phyloP scores from a whole-genome alignment of 1,139 yeast genomes.

The Yamadazyma spencermartinsiae region DNA sequence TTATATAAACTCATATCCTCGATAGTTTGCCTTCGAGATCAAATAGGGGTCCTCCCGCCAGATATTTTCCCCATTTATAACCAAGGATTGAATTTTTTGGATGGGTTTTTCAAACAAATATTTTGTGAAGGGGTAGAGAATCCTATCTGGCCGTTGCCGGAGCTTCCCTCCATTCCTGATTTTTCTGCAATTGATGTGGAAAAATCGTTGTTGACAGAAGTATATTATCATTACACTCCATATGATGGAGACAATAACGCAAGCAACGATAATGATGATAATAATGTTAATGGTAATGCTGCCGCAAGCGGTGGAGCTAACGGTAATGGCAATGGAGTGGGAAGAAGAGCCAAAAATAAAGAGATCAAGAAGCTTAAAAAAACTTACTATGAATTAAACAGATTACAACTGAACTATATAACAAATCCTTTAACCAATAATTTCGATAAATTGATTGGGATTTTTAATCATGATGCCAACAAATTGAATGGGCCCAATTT shows the following conservation, averaged over 20 bases:
- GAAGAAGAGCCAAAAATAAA: conserved; percentile 3
- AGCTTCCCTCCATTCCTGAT: conserved; percentile 60
- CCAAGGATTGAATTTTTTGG: conserved; percentile 62
- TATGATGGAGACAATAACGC: conserved; percentile 40
- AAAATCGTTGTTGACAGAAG: conserved; percentile 75
- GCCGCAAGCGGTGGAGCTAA: conserved; percentile 5
- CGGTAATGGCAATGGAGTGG: conserved; percentile 27
- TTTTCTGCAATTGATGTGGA: conserved; percentile 77
- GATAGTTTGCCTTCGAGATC: conserved; percentile 76
- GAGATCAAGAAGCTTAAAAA: conserved; percentile 19
- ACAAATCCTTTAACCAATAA: conserved; percentile 65
- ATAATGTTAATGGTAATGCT: conserved; percentile 9
- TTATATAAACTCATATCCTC: conserved; percentile 76
- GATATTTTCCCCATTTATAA: conserved; percentile 75
- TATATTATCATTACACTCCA: conserved; percentile 60
- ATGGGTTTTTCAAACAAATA: conserved; percentile 55
- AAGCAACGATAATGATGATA: conserved; percentile 12
- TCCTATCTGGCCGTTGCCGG: conserved; percentile 78
- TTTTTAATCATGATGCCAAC: conserved; percentile 38
- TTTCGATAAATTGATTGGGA: conserved; percentile 59
- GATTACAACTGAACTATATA: conserved; percentile 68
- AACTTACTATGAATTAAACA: conserved; percentile 60
- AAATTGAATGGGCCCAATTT: conserved; percentile 23
- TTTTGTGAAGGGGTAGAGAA: conserved; percentile 27
- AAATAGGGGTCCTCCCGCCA: conserved; percentile 82